Base-by-base conservation (phyloP, 805 yeast species). In the Priceomyces castillae region DNA sequence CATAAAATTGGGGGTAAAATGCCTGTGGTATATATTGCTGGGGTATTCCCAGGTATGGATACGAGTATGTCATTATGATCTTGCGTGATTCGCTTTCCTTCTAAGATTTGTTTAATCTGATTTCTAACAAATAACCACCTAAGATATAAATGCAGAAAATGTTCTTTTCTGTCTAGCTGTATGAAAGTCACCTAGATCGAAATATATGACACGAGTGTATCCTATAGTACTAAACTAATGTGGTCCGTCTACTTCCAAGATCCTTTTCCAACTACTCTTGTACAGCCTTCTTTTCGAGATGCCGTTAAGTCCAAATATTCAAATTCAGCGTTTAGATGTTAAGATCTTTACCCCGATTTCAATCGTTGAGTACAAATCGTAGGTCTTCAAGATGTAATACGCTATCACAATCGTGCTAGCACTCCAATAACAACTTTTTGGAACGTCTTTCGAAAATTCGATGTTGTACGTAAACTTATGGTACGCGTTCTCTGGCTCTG, bases 31-130 rank as follows among this genome's bases (percentile, higher is more conserved):
- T 53, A 49, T 62, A 67, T 46, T 61, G 71, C 44, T 67, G 74
- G 40, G 72, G 65, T 14, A 61, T 51, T 34, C 64, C 66, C 48
- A 64, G 74, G 51, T 61, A 70, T 12, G 68, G 69, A 40, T 68
- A 70, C 53, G 68, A 70, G 58, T 68, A 70, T 34, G 74, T 61
- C 76, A 71, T 70, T 36, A 26, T 35, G 28, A 20, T 35, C 28
- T 34, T 12, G 6, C 15, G 14, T 22, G 20, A 25, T 20, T 25
- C 10, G 36, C 18, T 18, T 9, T 34, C 28, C n/a, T n/a, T n/a
- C n/a, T n/a, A n/a, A n/a, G n/a, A n/a, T n/a, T n/a, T n/a, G n/a
- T n/a, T n/a, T n/a, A n/a, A n/a, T n/a, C n/a, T n/a, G n/a, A n/a
- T n/a, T n/a, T n/a, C n/a, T n/a, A n/a, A n/a, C n/a, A n/a, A n/a